A percentile compares a stretch with the other conserved stretches of the same genome.
phyloP scores from a whole-genome alignment of 106 monocot species.

The Triglochin maritima region DNA sequence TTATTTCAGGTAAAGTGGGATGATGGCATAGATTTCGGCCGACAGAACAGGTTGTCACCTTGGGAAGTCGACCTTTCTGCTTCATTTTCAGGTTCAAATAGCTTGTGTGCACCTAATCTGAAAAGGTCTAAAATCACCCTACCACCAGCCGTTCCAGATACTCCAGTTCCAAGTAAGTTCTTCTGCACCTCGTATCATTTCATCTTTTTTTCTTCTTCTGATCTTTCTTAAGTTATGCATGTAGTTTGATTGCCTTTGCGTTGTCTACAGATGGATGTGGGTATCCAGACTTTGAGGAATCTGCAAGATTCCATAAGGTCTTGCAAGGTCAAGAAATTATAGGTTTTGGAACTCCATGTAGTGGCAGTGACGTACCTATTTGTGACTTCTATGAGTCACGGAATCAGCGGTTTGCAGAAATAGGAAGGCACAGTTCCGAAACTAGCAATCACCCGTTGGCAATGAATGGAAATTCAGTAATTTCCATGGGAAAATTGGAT shows the following conservation, averaged over 20 bases:
- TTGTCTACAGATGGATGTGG: conserved; percentile 13
- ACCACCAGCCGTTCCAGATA: background rate
- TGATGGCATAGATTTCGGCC: conserved; percentile 2
- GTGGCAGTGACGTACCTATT: background rate
- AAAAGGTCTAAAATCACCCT: conserved; percentile 12
- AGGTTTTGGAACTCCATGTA: conserved; percentile 5
- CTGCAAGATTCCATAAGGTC: conserved; percentile 28
- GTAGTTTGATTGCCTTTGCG: background rate
- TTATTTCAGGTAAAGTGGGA: conserved; percentile 21
- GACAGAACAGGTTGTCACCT: conserved; percentile 16
- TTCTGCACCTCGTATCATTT: background rate
- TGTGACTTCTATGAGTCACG: conserved; percentile 5
- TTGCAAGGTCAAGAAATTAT: conserved; percentile 40
- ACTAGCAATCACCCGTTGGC: conserved; percentile 17
- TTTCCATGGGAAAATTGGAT: conserved; percentile 29
- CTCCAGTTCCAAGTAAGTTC: conserved; percentile 12
- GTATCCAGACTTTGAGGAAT: conserved; percentile 21
- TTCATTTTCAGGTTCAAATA: conserved; percentile 3
- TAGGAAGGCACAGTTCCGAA: conserved; percentile 18
- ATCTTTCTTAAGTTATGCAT: background rate
- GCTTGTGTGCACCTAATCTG: background rate
- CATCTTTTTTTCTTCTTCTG: background rate
- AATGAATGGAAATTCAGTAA: conserved; percentile 15
- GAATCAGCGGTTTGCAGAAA: conserved; percentile 24
- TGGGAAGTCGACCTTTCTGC: conserved; percentile 28